These are phyloP conservation scores for Saccharum spontaneum DNA, from an alignment of 176 grass and related monocot genomes.

Conservation along the genomic window DNA sequence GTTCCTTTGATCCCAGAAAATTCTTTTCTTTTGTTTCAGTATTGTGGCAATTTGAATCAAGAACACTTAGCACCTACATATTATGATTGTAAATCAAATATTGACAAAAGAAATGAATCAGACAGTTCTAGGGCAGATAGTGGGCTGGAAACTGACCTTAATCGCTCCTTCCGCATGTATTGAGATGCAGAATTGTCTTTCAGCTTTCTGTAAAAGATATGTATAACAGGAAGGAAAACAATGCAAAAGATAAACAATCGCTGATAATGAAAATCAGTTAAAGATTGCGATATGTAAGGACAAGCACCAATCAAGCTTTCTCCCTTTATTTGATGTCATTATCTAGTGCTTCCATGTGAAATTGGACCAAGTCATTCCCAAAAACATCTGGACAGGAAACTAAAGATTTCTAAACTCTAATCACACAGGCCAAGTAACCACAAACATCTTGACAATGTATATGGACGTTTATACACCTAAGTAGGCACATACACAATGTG, in stretches of 20 bases:
- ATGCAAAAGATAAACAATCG: not conserved
- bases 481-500: not conserved
- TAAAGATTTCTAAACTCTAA: conserved; percentile 1
- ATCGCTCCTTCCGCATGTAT: conserved; percentile 90
- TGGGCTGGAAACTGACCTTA: conserved; percentile 57
- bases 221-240: conserved; percentile 18
- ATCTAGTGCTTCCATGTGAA: conserved; percentile 13
- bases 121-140: conserved; percentile 17
- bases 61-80: conserved; percentile 81
- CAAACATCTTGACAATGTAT: not conserved
- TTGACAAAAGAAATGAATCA: conserved; percentile 19
- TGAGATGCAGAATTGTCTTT: conserved; percentile 79
- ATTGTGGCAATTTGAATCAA: conserved; percentile 84
- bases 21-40: conserved; percentile 67
- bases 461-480: not conserved
- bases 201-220: conserved; percentile 65
- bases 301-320: not conserved
- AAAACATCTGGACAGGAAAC: not conserved
- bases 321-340: conserved; percentile 25
- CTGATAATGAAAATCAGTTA: conserved; percentile 7
- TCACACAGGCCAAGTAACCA: not conserved
- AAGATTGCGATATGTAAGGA: conserved; percentile 13
- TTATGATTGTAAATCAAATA: conserved; percentile 44
- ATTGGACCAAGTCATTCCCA: not conserved
- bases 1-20: conserved; percentile 71